These are phyloP conservation scores for Kondoa malvinella DNA, from an alignment of 768 basidiomycete genomes.

Conservation along the genomic window DNA sequence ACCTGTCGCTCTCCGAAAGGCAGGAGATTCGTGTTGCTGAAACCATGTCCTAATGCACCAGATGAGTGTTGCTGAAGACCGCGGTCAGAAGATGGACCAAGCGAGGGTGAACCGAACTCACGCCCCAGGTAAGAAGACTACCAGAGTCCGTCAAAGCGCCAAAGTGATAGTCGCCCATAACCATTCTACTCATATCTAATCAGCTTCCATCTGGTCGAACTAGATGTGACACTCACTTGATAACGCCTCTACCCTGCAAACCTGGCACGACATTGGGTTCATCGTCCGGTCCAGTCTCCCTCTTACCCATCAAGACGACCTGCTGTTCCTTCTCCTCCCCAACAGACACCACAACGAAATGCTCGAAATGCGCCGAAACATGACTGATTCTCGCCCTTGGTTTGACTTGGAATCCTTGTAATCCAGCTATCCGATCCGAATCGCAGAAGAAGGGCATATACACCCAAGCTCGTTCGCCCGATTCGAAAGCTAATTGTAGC, in stretches of 20 bases:
- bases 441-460: slow-evolving; percentile 36
- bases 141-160: slow-evolving; percentile 66
- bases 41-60: slow-evolving; percentile 17
- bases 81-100: neutral
- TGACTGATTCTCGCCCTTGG: slow-evolving; percentile 3
- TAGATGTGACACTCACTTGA: slow-evolving; percentile 30
- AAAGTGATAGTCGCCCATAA: slow-evolving; percentile 81
- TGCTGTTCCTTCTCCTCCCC: slow-evolving; percentile 35
- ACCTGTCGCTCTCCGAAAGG: neutral
- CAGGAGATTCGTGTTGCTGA: slow-evolving; percentile 7
- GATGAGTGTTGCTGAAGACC: slow-evolving; percentile 8
- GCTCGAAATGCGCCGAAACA: slow-evolving; percentile 6
- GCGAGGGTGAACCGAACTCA: neutral
- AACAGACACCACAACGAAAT: slow-evolving; percentile 6
- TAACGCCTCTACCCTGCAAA: slow-evolving; percentile 59
- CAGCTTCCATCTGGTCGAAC: neutral
- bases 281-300: slow-evolving; percentile 29
- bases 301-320: slow-evolving; percentile 53
- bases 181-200: slow-evolving; percentile 40
- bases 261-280: slow-evolving; percentile 50
- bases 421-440: neutral
- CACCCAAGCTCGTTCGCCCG: slow-evolving; percentile 41
- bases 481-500: neutral
- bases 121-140: slow-evolving; percentile 63
- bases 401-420: slow-evolving; percentile 1